Conservation (phyloP, 2,329 filamentous ascomycete genomes). For the Dothiorella sarmentorum region DNA sequence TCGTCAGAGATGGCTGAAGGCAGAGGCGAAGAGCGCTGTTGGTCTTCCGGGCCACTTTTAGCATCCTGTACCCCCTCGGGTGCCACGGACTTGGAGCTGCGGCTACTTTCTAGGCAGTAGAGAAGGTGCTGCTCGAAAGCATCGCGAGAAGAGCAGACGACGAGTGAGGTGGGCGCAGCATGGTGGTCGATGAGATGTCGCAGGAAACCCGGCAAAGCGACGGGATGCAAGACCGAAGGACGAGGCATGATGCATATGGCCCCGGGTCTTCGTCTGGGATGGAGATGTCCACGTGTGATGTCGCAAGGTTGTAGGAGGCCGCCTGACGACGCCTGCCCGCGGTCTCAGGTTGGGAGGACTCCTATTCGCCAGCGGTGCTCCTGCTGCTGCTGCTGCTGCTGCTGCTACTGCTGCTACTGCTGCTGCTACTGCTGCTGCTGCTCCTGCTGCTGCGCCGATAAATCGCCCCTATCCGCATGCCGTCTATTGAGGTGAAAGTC, state of each 20-base stretch:
- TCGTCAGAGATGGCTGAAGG: slow-evolving; percentile 21
- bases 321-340: slow-evolving; percentile 1
- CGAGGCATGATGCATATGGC: background rate
- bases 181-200: slow-evolving; percentile 58
- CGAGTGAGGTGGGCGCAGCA: slow-evolving; percentile 58
- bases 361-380: slow-evolving; percentile 3
- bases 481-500: background rate
- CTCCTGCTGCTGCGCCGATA: background rate
- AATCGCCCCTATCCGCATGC: background rate
- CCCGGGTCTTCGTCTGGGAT: background rate
- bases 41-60: background rate
- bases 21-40: background rate
- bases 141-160: slow-evolving; percentile 65
- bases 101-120: background rate
- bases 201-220: slow-evolving; percentile 54
- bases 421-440: slow-evolving; percentile 5
- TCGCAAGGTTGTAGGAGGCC: slow-evolving; percentile 8
- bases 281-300: slow-evolving; percentile 5
- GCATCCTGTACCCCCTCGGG: slow-evolving; percentile 31
- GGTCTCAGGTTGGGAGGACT: background rate
- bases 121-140: slow-evolving; percentile 61
- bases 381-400: slow-evolving; percentile 1
- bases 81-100: slow-evolving; percentile 37
- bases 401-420: slow-evolving; percentile 1
- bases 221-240: slow-evolving; percentile 29